Base-by-base conservation (phyloP, 352 stramenopile genomes). In the Phytophthora sp. region DNA sequence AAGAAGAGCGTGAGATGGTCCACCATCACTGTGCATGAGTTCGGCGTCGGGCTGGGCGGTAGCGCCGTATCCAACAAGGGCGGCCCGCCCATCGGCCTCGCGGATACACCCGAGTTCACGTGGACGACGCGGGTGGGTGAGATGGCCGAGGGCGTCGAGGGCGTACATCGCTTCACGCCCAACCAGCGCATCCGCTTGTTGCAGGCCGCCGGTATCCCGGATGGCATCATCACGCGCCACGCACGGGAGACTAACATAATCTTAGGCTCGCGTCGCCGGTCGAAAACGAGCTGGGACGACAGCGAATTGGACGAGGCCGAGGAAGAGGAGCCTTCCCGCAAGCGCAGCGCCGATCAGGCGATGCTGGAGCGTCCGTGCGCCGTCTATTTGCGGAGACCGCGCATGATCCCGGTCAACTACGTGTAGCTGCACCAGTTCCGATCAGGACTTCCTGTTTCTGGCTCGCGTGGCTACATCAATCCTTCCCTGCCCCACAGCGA, bases 331-430 rank as follows among this genome's bases (percentile, higher is more conserved):
- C n/a, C 27, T 1, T 26, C 20, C 18, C 53, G 69, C 51, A 90
- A 88, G 61, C 74, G 79, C 36, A 83, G 69, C 52, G 71, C 77
- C 39, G 70, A 82, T 13, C 63, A 85, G 29, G 66, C 72, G 24
- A 63, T 69, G 52, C 71, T 86, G 31, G 73, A 82, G 61, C 76
- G 74, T 35, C 67, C 77, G 29, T 83, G 80, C 47, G 74, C 77
- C 24, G 56, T 73, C 33, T 81, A 78, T 69, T 67, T 84, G 44
- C 71, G 79, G 44, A 67, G 79, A 53, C 81, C 81, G 26, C 76
- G 81, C 36, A 90, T 90, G 76, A 90, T 90, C 64, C 81, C 81
- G 33, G 64, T 76, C 63, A 87, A 90, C 67, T 90, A 90, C 65
- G 73, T 76, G 39, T 84, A 74, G 51, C 35, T 60, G 18, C 29